Evolutionary conservation across 2,329 filamentous ascomycete species (phyloP).

Genomic region (Aspergillaceae sp.): DNA sequence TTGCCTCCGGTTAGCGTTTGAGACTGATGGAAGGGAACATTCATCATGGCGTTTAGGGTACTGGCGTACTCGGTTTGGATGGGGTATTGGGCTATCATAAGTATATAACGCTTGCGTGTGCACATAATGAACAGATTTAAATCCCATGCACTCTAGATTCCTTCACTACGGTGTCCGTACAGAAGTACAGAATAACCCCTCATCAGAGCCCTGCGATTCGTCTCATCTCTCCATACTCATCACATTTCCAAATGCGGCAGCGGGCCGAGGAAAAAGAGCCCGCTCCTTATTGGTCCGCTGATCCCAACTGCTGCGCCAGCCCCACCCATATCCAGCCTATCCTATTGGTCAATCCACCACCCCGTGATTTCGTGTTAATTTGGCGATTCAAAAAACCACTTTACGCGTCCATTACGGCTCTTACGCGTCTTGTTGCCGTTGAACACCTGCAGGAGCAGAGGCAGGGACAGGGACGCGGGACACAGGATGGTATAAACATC

Average conservation of each 20-base stretch:
- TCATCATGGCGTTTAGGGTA: not conserved
- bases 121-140: not conserved
- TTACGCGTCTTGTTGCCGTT: conserved; percentile 5
- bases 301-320: not conserved
- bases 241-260: not conserved
- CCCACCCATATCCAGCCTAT: not conserved
- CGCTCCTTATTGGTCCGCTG: not conserved
- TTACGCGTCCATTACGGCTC: conserved; percentile 24
- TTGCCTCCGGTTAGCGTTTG: not conserved
- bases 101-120: not conserved
- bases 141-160: not conserved
- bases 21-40: not conserved
- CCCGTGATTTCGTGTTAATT: conserved; percentile 32
- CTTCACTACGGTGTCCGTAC: not conserved
- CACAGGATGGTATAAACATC: too few species aligned
- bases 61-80: not conserved
- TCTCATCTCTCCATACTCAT: not conserved
- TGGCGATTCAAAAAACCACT: conserved; percentile 22
- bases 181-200: too few species aligned
- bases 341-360: conserved; percentile 14
- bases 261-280: not conserved
- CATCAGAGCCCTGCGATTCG: too few species aligned
- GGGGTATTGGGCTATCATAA: not conserved
- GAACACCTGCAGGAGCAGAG: not conserved
- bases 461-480: too few species aligned